phyloP scores from a whole-genome alignment of 1,284 basidiomycete genomes.

The Xerocomus amazonicus region DNA sequence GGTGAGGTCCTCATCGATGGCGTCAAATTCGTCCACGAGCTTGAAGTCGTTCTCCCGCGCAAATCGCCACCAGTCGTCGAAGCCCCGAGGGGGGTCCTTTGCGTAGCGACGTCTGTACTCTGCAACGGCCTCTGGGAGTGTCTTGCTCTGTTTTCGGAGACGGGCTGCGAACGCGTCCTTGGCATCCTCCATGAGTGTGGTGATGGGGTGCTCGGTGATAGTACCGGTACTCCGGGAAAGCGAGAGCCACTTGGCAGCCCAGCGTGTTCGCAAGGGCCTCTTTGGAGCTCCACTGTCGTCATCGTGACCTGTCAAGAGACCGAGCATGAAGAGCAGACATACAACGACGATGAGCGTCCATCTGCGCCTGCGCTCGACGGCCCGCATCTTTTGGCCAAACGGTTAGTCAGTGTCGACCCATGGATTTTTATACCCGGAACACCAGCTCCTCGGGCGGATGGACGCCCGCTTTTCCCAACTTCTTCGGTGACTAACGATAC shows the following conservation, averaged over 20 bases:
- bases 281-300: conserved; percentile 10
- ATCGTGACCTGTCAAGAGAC: conserved; percentile 44
- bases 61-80: conserved; percentile 87
- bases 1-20: conserved; percentile 69
- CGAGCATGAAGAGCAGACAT: conserved; percentile 54
- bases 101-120: conserved; percentile 80
- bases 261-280: conserved; percentile 5
- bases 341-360: conserved; percentile 46
- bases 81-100: conserved; percentile 81
- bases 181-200: conserved; percentile 77
- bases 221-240: conserved; percentile 9
- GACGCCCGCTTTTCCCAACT: no score
- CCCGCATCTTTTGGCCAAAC: conserved; percentile 15
- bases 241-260: conserved; percentile 22
- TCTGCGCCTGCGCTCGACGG: conserved; percentile 26
- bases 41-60: conserved; percentile 68
- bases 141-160: conserved; percentile 70
- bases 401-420: background rate
- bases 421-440: no score
- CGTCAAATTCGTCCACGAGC: conserved; percentile 90
- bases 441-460: no score
- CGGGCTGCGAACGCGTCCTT: conserved; percentile 62
- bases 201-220: conserved; percentile 67
- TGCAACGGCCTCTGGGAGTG: conserved; percentile 68
- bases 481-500: no score